Base-by-base conservation (phyloP, 805 yeast species). In the Candida qinlingensis region DNA sequence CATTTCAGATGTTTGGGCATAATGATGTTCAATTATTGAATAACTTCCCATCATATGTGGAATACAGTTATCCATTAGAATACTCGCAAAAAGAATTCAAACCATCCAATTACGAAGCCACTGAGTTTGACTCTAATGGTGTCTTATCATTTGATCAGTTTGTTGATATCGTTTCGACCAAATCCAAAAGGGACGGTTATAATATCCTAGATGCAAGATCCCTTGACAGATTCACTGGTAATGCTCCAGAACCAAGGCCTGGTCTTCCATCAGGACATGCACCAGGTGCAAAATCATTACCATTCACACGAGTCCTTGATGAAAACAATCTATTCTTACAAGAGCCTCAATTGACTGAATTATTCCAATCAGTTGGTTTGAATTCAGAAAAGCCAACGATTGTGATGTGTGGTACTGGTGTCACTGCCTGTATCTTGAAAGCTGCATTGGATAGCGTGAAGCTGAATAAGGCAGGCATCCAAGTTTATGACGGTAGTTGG, bases 401-500 rank as follows among this genome's bases (percentile, higher is more conserved):
- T 44, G 86, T 85, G 37, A 81, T 87, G 87, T 94, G 99, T 64
- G 99, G 98, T 30, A 85, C 97, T 0, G 99, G 98, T 41, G 97
- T 94, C 43, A 84, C 97, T 9, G 98, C 97, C 1, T 88, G 92
- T 54, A 81, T 94, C 38, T 75, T 92, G 41, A 85, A 87, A 65
- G 71, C 85, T 7, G 98, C 96, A 2, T 63, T 86, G 39, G 82
- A 80, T 48, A 60, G 69, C n/a, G 72, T 77, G 9, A 81, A 80
- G 0, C 68, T 72, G 31, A 64, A 70, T 38, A 62, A 72, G 7
- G 65, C 64, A 5, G 75, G 73, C 19, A 69, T 83, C 11, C 74
- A 75, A 37, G 76, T 86, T 26, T 86, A 86, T 58, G 99, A 94
- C 59, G 99, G 96, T 9, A 80, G 88, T 39, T 87, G 96, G 96